Conservation (phyloP, 1,284 basidiomycete species). For the Wolfiporia cocos region DNA sequence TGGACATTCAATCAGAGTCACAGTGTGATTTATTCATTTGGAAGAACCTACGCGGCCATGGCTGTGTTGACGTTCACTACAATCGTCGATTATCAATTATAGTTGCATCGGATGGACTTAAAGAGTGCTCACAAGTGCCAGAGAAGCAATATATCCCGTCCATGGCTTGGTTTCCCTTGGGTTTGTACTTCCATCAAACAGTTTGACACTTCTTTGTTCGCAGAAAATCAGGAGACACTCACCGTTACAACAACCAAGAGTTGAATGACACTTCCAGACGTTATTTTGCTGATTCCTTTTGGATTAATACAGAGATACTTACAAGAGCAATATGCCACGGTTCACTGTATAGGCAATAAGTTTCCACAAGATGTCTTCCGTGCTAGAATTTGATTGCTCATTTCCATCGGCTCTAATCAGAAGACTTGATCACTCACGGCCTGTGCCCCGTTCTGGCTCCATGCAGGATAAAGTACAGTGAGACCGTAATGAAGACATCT, state of each 20-base stretch:
- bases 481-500: background rate
- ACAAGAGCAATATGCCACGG: background rate
- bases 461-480: background rate
- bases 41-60: slow-evolving; percentile 7
- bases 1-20: background rate
- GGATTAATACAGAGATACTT: background rate
- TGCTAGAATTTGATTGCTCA: background rate
- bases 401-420: background rate
- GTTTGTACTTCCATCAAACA: too few relatives aligned
- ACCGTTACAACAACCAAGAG: background rate
- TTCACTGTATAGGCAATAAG: background rate
- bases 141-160: background rate
- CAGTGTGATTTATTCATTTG: background rate
- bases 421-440: background rate
- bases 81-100: background rate
- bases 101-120: background rate
- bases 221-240: background rate
- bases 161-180: background rate
- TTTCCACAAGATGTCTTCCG: background rate
- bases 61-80: slow-evolving; percentile 12
- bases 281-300: too few relatives aligned
- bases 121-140: background rate
- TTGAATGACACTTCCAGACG: background rate
- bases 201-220: background rate
- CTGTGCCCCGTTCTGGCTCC: background rate